phyloP scores from a whole-genome alignment of 1,284 basidiomycete genomes.

The Naganishia cerealis region DNA sequence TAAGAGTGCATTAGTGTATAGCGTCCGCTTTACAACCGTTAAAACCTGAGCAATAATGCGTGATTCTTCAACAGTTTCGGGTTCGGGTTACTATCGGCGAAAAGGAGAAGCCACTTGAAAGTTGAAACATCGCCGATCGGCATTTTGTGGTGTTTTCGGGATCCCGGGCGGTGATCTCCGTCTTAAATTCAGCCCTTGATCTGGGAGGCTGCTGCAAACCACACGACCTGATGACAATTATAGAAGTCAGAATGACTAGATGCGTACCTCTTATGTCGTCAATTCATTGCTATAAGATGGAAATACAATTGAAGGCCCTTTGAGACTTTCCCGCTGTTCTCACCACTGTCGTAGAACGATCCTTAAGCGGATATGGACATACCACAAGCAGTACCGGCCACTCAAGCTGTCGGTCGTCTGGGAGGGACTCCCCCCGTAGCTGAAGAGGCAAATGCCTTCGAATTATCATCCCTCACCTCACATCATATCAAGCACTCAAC shows the following conservation, averaged over 20 bases:
- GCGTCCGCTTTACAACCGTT: no score
- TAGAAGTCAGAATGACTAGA: neutral
- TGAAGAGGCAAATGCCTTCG: constrained; percentile 14
- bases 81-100: constrained; percentile 4
- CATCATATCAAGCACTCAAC: no score
- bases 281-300: neutral
- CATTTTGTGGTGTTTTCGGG: neutral
- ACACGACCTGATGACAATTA: neutral
- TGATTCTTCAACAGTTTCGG: neutral
- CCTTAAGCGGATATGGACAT: neutral
- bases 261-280: neutral
- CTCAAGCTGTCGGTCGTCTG: neutral
- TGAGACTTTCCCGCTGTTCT: neutral
- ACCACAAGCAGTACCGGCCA: constrained; percentile 15
- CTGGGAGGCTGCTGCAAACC: neutral
- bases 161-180: constrained; percentile 11
- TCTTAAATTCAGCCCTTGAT: constrained; percentile 15
- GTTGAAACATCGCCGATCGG: neutral
- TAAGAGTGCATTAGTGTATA: no score
- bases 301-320: neutral
- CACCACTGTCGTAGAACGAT: neutral
- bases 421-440: constrained; percentile 11
- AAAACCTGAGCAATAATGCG: no score
- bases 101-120: neutral
- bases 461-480: neutral